A percentile compares a stretch with the other conserved stretches of the same genome.
These are phyloP conservation scores for Alternaria ventricosa DNA, from an alignment of 2,329 filamentous ascomycete species.

Conservation along the genomic window DNA sequence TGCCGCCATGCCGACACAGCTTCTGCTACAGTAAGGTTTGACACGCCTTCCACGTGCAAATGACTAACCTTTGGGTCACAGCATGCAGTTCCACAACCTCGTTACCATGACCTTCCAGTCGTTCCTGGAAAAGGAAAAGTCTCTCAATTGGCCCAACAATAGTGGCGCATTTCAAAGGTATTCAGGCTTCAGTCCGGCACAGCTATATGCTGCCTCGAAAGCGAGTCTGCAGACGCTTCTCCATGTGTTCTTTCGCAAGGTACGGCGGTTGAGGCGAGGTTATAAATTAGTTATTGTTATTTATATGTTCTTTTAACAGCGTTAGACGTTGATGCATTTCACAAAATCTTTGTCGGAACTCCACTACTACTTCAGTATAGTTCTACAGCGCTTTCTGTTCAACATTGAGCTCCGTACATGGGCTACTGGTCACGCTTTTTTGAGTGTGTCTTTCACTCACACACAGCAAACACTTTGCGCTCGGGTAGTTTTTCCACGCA, in stretches of 20 bases:
- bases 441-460: too few relatives aligned
- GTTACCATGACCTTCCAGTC: slow-evolving; percentile 7
- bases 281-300: not conserved
- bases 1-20: slow-evolving; percentile 5
- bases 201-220: not conserved
- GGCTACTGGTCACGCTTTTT: not conserved
- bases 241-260: slow-evolving; percentile 6
- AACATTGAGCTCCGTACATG: too few relatives aligned
- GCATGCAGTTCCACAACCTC: slow-evolving; percentile 11
- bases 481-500: too few relatives aligned
- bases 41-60: not conserved
- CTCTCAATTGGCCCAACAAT: not conserved
- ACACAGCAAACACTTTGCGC: too few relatives aligned
- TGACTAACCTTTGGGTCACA: not conserved
- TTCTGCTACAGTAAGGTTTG: slow-evolving; percentile 10
- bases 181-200: not conserved
- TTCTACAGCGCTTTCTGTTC: too few relatives aligned
- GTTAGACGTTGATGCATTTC: not conserved
- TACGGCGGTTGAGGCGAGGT: slow-evolving; percentile 14
- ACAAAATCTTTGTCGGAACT: not conserved
- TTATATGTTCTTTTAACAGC: not conserved
- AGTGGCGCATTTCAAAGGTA: not conserved
- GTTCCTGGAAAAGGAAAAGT: not conserved
- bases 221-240: slow-evolving; percentile 7
- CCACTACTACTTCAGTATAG: too few relatives aligned